Conservation (phyloP, 1,284 basidiomycete genomes). For the Trichosporon faecale region DNA sequence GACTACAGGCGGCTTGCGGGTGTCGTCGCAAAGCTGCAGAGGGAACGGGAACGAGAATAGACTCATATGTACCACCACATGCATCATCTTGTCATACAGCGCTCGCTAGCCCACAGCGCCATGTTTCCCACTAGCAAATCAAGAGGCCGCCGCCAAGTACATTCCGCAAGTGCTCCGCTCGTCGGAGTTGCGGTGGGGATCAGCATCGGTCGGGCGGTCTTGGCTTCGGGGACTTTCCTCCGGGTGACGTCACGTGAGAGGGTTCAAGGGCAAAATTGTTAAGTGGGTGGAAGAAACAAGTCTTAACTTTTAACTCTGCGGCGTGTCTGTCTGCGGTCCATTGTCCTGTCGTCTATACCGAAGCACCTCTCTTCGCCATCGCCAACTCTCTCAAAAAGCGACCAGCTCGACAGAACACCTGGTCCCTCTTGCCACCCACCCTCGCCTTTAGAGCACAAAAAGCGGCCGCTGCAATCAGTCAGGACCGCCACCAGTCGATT, state of each 20-base stretch:
- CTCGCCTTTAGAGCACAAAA: not conserved
- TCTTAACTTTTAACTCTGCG: constrained; percentile 5
- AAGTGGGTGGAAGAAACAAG: not conserved
- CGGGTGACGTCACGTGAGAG: constrained; percentile 4
- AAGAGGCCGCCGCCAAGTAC: not conserved
- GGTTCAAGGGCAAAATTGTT: not conserved
- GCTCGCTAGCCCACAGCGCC: not conserved
- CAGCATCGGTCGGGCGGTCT: not conserved
- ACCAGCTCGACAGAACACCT: not conserved
- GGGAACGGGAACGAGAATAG: constrained; percentile 1
- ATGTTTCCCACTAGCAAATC: too few relatives aligned
- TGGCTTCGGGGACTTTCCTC: not conserved
- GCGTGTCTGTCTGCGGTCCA: constrained; percentile 1
- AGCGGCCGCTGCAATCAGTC: not conserved
- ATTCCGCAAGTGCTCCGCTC: not conserved
- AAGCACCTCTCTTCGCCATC: constrained; percentile 1
- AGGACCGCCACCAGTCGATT: not conserved
- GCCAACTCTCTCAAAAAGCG: constrained; percentile 10
- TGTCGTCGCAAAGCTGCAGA: constrained; percentile 27
- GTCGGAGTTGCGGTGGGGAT: not conserved
- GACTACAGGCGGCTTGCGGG: constrained; percentile 64
- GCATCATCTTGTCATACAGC: constrained; percentile 1
- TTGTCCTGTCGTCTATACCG: not conserved
- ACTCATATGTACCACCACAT: constrained; percentile 1
- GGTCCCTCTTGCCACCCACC: not conserved